Percentiles rank a stretch among this genome's conserved stretches.
These are phyloP conservation scores for Zalaria obscura DNA, from an alignment of 2,329 filamentous ascomycete genomes.

Conservation along the genomic window DNA sequence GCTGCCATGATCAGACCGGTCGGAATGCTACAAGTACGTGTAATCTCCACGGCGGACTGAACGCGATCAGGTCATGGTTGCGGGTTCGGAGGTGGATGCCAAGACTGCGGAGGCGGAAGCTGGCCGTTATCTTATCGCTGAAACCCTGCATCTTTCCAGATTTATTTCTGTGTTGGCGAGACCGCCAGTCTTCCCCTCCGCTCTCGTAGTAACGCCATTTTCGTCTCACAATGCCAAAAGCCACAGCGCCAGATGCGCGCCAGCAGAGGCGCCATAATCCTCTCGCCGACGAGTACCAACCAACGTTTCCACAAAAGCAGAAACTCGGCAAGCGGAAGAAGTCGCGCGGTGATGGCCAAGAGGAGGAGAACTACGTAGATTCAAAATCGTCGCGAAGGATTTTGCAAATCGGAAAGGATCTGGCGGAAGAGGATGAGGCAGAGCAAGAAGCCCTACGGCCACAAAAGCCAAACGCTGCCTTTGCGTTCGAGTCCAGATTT, in stretches of 20 bases:
- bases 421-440: slow-evolving; percentile 66
- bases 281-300: slow-evolving; percentile 76
- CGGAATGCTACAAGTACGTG: too few species aligned
- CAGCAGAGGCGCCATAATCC: slow-evolving; percentile 69
- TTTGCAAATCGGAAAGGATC: slow-evolving; percentile 73
- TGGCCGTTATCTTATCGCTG: too few species aligned
- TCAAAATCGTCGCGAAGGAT: slow-evolving; percentile 81
- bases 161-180: too few species aligned
- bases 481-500: slow-evolving; percentile 68
- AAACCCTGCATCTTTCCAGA: too few species aligned
- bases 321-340: slow-evolving; percentile 50
- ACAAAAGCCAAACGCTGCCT: slow-evolving; percentile 44
- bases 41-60: too few species aligned
- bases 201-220: too few species aligned
- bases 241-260: slow-evolving; percentile 39
- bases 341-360: slow-evolving; percentile 39
- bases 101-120: too few species aligned
- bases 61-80: too few species aligned
- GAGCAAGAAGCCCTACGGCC: slow-evolving; percentile 28
- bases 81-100: too few species aligned
- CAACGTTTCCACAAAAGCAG: slow-evolving; percentile 55
- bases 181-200: too few species aligned
- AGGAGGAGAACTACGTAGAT: slow-evolving; percentile 64
- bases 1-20: too few species aligned
- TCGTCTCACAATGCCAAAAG: slow-evolving; percentile 58